Percentiles rank a stretch among this genome's conserved stretches.
Evolutionary conservation across 2,329 filamentous ascomycete species (phyloP).

Genomic region (Dothistroma septosporum): DNA sequence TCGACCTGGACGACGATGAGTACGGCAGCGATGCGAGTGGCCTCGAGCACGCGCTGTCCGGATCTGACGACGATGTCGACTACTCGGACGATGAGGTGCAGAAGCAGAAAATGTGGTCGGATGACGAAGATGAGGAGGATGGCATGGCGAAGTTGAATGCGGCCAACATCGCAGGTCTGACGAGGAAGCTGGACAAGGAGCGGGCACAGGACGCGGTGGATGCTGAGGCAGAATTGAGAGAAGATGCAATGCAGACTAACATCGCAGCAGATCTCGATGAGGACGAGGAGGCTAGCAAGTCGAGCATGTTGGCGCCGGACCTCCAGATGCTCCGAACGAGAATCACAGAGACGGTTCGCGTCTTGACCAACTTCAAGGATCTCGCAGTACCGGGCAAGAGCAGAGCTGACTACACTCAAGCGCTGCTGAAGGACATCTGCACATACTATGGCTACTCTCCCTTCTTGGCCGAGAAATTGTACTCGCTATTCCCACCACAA

Average conservation of each 20-base stretch:
- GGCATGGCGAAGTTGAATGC: slow-evolving; percentile 87
- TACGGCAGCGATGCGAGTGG: slow-evolving; percentile 31
- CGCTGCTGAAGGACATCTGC: slow-evolving; percentile 87
- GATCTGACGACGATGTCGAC: slow-evolving; percentile 43
- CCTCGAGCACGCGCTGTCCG: slow-evolving; percentile 35
- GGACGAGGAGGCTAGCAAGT: slow-evolving; percentile 56
- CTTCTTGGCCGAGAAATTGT: slow-evolving; percentile 93
- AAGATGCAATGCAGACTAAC: slow-evolving; percentile 86
- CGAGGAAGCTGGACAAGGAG: slow-evolving; percentile 75
- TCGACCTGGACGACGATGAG: slow-evolving; percentile 33
- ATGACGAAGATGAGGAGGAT: slow-evolving; percentile 77
- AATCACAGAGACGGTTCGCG: slow-evolving; percentile 88
- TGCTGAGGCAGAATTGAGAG: slow-evolving; percentile 78
- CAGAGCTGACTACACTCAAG: slow-evolving; percentile 79
- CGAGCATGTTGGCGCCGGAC: slow-evolving; percentile 71
- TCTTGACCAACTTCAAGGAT: slow-evolving; percentile 82
- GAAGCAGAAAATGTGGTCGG: slow-evolving; percentile 74
- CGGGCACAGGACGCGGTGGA: slow-evolving; percentile 74
- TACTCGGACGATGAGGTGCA: slow-evolving; percentile 64
- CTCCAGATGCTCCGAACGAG: slow-evolving; percentile 81
- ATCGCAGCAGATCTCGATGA: slow-evolving; percentile 67
- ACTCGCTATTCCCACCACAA: slow-evolving; percentile 82
- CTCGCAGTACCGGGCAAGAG: slow-evolving; percentile 75
- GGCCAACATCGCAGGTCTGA: slow-evolving; percentile 91
- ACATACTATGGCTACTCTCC: slow-evolving; percentile 95